Percentiles rank a stretch among this genome's conserved stretches.
These are phyloP conservation scores for Cyberlindnera euphorbiiphila DNA, from an alignment of 805 yeast species.

Conservation along the genomic window DNA sequence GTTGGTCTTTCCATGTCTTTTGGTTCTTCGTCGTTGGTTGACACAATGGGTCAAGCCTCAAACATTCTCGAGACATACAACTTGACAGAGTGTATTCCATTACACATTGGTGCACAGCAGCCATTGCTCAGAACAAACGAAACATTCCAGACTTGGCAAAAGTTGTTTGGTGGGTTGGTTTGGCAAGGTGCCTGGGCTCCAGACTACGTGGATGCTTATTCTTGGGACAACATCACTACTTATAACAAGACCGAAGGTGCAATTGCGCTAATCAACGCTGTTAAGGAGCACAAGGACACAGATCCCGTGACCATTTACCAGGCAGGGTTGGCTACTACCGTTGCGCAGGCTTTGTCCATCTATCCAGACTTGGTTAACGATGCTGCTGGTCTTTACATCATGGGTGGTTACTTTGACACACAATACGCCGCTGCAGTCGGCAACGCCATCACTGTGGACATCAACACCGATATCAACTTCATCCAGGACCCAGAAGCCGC, in stretches of 20 bases:
- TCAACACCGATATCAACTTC: slow-evolving; percentile 41
- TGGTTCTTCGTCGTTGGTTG: slow-evolving; percentile 38
- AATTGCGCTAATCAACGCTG: slow-evolving; percentile 38
- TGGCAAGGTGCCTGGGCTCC: slow-evolving; percentile 41
- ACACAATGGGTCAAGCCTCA: slow-evolving; percentile 34
- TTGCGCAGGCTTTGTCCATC: slow-evolving; percentile 40
- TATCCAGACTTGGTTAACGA: slow-evolving; percentile 38
- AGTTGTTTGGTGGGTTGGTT: slow-evolving; percentile 35
- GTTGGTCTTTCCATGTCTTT: slow-evolving; percentile 38
- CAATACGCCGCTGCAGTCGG: slow-evolving; percentile 36
- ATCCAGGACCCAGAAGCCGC: slow-evolving; percentile 45
- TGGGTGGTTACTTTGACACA: slow-evolving; percentile 43
- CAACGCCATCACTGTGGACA: slow-evolving; percentile 32
- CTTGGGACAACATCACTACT: slow-evolving; percentile 32
- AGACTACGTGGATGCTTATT: slow-evolving; percentile 31
- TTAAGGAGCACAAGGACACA: slow-evolving; percentile 33
- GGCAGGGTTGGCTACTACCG: slow-evolving; percentile 41
- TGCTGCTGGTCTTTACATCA: slow-evolving; percentile 37
- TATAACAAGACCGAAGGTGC: slow-evolving; percentile 35
- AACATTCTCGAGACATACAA: slow-evolving; percentile 32
- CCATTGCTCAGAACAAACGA: slow-evolving; percentile 38
- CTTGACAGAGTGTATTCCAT: slow-evolving; percentile 35
- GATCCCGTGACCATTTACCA: slow-evolving; percentile 37
- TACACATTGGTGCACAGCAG: slow-evolving; percentile 35
- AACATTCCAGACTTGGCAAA: slow-evolving; percentile 38